Evolutionary conservation across 352 stramenopile genomes (phyloP).

Genomic region (Phytophthora crassamura): DNA sequence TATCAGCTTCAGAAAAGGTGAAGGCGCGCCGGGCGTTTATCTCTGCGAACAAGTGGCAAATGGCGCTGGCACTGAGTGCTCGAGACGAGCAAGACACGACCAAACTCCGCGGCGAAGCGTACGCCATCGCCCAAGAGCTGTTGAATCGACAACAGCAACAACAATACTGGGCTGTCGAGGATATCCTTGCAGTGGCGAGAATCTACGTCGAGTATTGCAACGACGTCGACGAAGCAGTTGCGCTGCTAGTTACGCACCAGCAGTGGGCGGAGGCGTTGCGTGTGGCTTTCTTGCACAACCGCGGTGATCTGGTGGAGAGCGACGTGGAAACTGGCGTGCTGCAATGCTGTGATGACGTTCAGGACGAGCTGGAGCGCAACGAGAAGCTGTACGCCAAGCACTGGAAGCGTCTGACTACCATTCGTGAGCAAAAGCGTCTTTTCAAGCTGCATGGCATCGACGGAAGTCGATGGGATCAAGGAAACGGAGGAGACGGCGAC

Average conservation of each 20-base stretch:
- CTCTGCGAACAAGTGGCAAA: slow-evolving; percentile 60
- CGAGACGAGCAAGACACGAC: slow-evolving; percentile 31
- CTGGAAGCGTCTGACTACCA: slow-evolving; percentile 65
- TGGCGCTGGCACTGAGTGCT: slow-evolving; percentile 59
- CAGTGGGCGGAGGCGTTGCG: slow-evolving; percentile 69
- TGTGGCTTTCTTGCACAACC: slow-evolving; percentile 60
- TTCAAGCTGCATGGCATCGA: slow-evolving; percentile 85
- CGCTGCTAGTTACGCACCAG: slow-evolving; percentile 62
- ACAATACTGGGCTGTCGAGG: slow-evolving; percentile 28
- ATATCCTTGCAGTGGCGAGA: slow-evolving; percentile 47
- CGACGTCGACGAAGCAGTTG: slow-evolving; percentile 77
- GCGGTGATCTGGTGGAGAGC: slow-evolving; percentile 71
- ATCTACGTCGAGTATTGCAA: slow-evolving; percentile 83
- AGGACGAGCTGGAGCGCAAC: slow-evolving; percentile 57
- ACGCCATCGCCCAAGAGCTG: slow-evolving; percentile 60
- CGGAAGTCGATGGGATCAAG: slow-evolving; percentile 56
- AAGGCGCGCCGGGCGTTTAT: slow-evolving; percentile 66
- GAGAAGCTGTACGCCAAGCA: slow-evolving; percentile 55
- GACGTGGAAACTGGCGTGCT: slow-evolving; percentile 71
- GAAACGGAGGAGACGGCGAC: slow-evolving; percentile 20
- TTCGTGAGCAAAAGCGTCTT: slow-evolving; percentile 80
- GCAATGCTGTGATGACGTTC: slow-evolving; percentile 46
- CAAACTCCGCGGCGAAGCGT: slow-evolving; percentile 51
- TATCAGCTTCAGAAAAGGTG: slow-evolving; percentile 48
- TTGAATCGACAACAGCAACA: slow-evolving; percentile 44